Conservation (phyloP, 2,329 filamentous ascomycete genomes). For the Chaetomium globosum region DNA sequence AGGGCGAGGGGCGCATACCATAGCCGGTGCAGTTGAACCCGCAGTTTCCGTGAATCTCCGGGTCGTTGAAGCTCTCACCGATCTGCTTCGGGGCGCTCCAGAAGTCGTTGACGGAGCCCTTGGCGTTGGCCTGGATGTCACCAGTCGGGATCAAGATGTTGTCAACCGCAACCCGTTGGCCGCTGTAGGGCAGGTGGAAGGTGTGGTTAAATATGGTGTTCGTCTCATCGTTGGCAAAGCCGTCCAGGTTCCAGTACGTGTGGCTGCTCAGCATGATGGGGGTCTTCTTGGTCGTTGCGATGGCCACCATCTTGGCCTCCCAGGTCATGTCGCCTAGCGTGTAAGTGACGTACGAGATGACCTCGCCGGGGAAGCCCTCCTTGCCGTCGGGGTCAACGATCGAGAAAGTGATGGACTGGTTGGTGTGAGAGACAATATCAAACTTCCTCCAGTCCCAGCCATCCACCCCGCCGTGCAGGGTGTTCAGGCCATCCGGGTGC, state of each 20-base stretch:
- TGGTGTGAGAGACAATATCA: slow-evolving; percentile 69
- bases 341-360: slow-evolving; percentile 74
- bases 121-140: slow-evolving; percentile 69
- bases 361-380: slow-evolving; percentile 77
- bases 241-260: slow-evolving; percentile 83
- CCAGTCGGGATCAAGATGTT: slow-evolving; percentile 75
- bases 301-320: slow-evolving; percentile 72
- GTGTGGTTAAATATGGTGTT: slow-evolving; percentile 69
- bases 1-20: slow-evolving; percentile 54
- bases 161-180: slow-evolving; percentile 69
- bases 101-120: slow-evolving; percentile 74
- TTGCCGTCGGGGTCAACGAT: slow-evolving; percentile 72
- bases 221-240: slow-evolving; percentile 73
- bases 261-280: slow-evolving; percentile 78
- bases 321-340: slow-evolving; percentile 67
- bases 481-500: slow-evolving; percentile 60
- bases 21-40: slow-evolving; percentile 83
- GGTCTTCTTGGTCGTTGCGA: slow-evolving; percentile 72
- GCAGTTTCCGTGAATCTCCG: slow-evolving; percentile 71
- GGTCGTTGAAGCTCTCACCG: slow-evolving; percentile 66
- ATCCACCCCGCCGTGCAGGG: slow-evolving; percentile 69
- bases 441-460: slow-evolving; percentile 81
- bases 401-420: slow-evolving; percentile 72
- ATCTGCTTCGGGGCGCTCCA: slow-evolving; percentile 81
- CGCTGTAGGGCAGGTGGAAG: slow-evolving; percentile 71